Evolutionary conservation across 1,139 yeast genomes (phyloP), one percentile per base, ranked within the genome.

Genomic region (Blastobotrys petasosporus): DNA sequence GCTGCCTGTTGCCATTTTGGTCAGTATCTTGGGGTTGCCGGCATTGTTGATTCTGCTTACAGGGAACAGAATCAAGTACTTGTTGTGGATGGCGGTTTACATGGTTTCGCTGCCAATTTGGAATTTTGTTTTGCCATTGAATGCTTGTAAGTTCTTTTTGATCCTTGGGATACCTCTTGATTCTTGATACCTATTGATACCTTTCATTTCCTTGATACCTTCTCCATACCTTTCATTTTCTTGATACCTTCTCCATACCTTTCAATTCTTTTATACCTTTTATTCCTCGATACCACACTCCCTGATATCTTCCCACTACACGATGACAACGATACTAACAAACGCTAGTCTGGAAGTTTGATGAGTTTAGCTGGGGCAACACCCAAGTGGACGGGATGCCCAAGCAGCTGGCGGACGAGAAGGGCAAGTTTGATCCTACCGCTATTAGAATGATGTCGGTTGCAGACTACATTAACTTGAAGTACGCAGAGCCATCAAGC

Each of bases 361-460:
- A 88, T 67, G 96, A 88, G 64, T 88, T 88, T 65, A 80, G 90
- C 63, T 88, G 97, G 97, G 95, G 96, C 60, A 95, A 85, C 56
- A 87, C 96, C 1, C 76, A 95, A 20, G 5, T 11, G 7, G 36
- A 13, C 36, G 36, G 36, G 15, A 3, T 11, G 16, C 25, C 25
- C 25, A 12, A 15, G 9, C 11, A 29, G 10, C 32, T 16, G 3
- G 28, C 13, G 31, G 44, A 31, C 12, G 15, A 13, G 20, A 35
- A 15, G 15, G 42, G 45, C 16, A 32, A 13, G 23, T 45, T 45
- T 39, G 48, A 45, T 20, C 41, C 45, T 7, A 37, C 34, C 25
- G 29, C 38, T 13, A 39, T 45, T 12, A 36, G 43, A 8, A 41
- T 45, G 45, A 35, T 39, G 33, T 32, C 42, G 4, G 13, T 42